Evolutionary conservation across 768 basidiomycete species (phyloP).

Genomic region (Russula abietina): DNA sequence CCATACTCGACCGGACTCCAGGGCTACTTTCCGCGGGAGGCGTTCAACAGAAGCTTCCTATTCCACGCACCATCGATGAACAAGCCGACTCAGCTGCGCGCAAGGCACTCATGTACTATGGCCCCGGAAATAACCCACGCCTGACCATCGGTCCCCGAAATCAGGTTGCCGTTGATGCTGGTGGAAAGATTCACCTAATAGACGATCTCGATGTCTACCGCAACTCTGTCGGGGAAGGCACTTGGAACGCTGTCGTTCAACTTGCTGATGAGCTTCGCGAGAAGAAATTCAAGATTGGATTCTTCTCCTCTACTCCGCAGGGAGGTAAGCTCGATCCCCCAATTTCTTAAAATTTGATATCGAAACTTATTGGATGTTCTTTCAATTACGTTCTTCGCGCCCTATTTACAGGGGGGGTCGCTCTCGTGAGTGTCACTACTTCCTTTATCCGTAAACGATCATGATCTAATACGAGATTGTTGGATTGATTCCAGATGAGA

Average conservation of each 20-base stretch:
- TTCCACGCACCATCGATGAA: constrained; percentile 72
- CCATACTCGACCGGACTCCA: constrained; percentile 39
- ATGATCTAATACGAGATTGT: constrained; percentile 9
- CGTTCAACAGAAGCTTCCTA: constrained; percentile 55
- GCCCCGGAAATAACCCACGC: constrained; percentile 78
- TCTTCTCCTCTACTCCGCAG: constrained; percentile 94
- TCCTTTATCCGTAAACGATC: constrained; percentile 17
- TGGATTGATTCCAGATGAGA: constrained; percentile 58
- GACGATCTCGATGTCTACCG: constrained; percentile 77
- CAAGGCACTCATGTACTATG: constrained; percentile 78
- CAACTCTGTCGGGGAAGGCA: constrained; percentile 62
- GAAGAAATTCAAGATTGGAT: constrained; percentile 84
- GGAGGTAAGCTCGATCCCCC: constrained; percentile 51
- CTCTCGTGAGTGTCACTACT: constrained; percentile 55
- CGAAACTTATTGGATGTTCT: constrained; percentile 24
- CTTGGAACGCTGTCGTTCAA: constrained; percentile 78
- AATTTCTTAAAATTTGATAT: constrained; percentile 23
- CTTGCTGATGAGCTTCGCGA: constrained; percentile 80
- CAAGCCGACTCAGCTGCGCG: constrained; percentile 84
- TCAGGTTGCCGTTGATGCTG: constrained; percentile 83
- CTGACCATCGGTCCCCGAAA: constrained; percentile 77
- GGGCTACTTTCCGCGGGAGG: constrained; percentile 39
- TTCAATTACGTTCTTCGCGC: constrained; percentile 22
- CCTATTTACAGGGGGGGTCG: constrained; percentile 69
- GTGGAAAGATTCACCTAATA: constrained; percentile 77